Conservation (phyloP, 2,329 filamentous ascomycete species). For the Ceratocystis cacaofunesta region DNA sequence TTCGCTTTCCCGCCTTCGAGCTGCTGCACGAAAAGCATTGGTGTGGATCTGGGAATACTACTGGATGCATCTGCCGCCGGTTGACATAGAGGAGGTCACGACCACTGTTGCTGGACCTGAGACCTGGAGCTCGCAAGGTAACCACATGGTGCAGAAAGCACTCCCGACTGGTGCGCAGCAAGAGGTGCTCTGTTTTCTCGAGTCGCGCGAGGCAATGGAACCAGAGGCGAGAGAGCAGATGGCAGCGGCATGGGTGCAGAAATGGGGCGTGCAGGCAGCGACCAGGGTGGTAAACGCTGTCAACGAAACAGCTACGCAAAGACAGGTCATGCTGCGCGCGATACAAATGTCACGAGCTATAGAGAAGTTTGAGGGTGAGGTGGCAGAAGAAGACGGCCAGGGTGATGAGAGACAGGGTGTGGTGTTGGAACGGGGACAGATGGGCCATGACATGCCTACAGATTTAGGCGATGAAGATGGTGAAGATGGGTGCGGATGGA, state of each 20-base stretch:
- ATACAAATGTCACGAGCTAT: constrained; percentile 32
- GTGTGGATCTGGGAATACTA: constrained; percentile 84
- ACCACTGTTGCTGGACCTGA: not conserved
- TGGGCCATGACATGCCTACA: constrained; percentile 16
- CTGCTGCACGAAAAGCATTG: constrained; percentile 54
- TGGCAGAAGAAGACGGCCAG: not conserved
- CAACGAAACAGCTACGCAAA: constrained; percentile 29
- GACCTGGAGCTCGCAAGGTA: not conserved
- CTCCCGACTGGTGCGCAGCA: constrained; percentile 5
- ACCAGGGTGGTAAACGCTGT: constrained; percentile 26
- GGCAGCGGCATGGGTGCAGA: constrained; percentile 23
- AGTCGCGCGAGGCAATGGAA: constrained; percentile 4
- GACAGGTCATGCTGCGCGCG: constrained; percentile 30
- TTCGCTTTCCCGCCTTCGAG: constrained; percentile 55
- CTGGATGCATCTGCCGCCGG: constrained; percentile 44
- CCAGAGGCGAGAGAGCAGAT: constrained; percentile 22
- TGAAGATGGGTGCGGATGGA: constrained; percentile 16
- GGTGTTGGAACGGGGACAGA: constrained; percentile 26
- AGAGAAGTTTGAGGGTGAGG: constrained; percentile 20
- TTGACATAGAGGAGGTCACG: not conserved
- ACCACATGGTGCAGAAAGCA: not conserved
- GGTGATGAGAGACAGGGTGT: constrained; percentile 29
- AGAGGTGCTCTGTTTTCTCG: not conserved
- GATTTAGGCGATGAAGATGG: constrained; percentile 23
- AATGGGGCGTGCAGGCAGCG: constrained; percentile 25